Base-by-base conservation (phyloP, 768 basidiomycete species). In the Strobilomyces dryophilus region DNA sequence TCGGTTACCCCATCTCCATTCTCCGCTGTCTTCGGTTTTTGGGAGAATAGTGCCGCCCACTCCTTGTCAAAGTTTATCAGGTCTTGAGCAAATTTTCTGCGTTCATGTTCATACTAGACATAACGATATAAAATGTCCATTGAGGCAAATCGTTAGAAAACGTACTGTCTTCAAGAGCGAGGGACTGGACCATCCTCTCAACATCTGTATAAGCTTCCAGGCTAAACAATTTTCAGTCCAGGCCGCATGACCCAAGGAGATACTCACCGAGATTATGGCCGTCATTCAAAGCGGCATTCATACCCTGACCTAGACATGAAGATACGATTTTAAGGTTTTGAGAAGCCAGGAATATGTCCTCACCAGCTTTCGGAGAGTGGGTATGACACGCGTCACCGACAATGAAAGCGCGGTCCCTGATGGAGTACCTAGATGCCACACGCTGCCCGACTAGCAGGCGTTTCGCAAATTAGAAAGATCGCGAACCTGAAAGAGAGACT, bases 301-400 rank as follows among this genome's bases (percentile, higher is more conserved):
- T 29, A 9, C 29, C 29, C 9, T 29, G 29, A 29, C 29, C 29
- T 29, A 29, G 11, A 34, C 84, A 59, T 86, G 6, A 27, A 44
- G 53, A 20, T 41, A 26, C 17, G 20, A 40, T 9, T 21, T 10
- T 9, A 12, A 11, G 37, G 35, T 45, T 18, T 10, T 17, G 35
- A 12, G 34, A 31, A 29, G 29, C 9, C 7, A 49, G 10, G 5
- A 2, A 8, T 8, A 37, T 4, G 18, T 7, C 45, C 70, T 34
- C 36, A 79, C 82, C 80, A 56, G 80, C 80, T 70, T 83, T 84
- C 0, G 82, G 81, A 0, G 79, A 83, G 67, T 82, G 82, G 1
- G 81, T 83, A 61, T 83, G 83, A 53, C 84, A 87, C 0, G 85
- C 86, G 65, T 87, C 87, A 0, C 87, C 87, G 1, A 79, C 83